Conservation (phyloP, 306 rosid genomes). For the Astragalus membranaceus region DNA sequence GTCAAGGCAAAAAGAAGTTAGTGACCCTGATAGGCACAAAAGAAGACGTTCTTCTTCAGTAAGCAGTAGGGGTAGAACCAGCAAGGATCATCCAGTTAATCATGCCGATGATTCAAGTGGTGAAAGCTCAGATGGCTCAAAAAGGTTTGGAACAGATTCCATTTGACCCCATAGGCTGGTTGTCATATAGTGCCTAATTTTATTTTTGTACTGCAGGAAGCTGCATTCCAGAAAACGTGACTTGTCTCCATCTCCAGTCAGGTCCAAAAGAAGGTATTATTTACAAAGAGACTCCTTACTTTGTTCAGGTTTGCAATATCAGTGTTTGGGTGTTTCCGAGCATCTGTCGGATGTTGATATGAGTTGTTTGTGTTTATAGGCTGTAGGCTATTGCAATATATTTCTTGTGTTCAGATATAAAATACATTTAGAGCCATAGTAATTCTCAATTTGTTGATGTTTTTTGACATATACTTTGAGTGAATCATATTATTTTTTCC, state of each 20-base stretch:
- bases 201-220: constrained; percentile 57
- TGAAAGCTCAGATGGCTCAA: constrained; percentile 71
- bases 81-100: constrained; percentile 43
- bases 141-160: constrained; percentile 48
- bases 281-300: constrained; percentile 23
- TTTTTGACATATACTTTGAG: not conserved
- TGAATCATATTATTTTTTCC: not conserved
- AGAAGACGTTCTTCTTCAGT: constrained; percentile 67
- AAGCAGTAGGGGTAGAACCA: constrained; percentile 64
- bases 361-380: constrained; percentile 10
- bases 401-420: constrained; percentile 8
- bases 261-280: constrained; percentile 85
- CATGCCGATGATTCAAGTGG: constrained; percentile 62
- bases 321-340: constrained; percentile 12
- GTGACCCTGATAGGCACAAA: constrained; percentile 57
- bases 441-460: not conserved
- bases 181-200: constrained; percentile 26
- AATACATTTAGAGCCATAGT: not conserved
- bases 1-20: constrained; percentile 53
- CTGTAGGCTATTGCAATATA: not conserved
- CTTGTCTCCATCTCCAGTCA: constrained; percentile 73
- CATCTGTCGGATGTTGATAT: constrained; percentile 10
- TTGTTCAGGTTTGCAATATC: constrained; percentile 22
- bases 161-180: not conserved
- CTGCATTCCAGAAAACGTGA: constrained; percentile 62